Evolutionary conservation across 495 filamentous ascomycete genomes (phyloP), one percentile per base, ranked within the genome.

Genomic region (Mytilinidion resinicola): DNA sequence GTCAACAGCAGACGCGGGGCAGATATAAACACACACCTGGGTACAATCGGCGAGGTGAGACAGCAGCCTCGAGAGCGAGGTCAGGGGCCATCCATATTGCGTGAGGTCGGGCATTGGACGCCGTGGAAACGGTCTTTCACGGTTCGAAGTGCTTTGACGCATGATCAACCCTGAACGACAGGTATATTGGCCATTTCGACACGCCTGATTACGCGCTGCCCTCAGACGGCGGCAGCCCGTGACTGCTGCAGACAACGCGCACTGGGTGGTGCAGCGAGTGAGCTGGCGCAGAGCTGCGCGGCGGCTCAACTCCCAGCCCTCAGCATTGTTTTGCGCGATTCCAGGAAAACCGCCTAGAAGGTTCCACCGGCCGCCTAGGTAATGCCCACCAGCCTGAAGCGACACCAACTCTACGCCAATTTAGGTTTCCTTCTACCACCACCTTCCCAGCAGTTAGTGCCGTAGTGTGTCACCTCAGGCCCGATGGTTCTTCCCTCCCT

Each of bases 401-500:
- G 46, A 49, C 46, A 49, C 46, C 46, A 49, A 49, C 46, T 49
- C 46, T 21, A 25, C 46, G 46, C 46, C 46, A 25, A 49, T 49
- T 49, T 49, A 49, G 46, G 17, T 10, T 49, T 49, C 7, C 14
- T 25, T 25, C 9, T 49, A 19, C 21, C 46, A 49, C 17, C 33
- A 20, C 46, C 21, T 49, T 49, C 46, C 46, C 17, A 49, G 46
- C 46, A 49, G 33, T 30, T 30, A 49, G 15, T 25, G 46, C 46
- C 46, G 39, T 42, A 49, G 46, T 49, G 46, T 49, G 33, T 25
- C 46, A 14, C 46, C 14, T 19, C 46, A 49, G 46, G 46, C 46
- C 46, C 46, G 46, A 64, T 64, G 62, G 58, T 59, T 25, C 62
- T 65, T 43, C 62, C 62, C 42, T 61, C 57, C 9, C 50, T 66